Evolutionary conservation across 2,329 filamentous ascomycete genomes (phyloP), one percentile per base, ranked within the genome.

Genomic region (Aureobasidium sp.): DNA sequence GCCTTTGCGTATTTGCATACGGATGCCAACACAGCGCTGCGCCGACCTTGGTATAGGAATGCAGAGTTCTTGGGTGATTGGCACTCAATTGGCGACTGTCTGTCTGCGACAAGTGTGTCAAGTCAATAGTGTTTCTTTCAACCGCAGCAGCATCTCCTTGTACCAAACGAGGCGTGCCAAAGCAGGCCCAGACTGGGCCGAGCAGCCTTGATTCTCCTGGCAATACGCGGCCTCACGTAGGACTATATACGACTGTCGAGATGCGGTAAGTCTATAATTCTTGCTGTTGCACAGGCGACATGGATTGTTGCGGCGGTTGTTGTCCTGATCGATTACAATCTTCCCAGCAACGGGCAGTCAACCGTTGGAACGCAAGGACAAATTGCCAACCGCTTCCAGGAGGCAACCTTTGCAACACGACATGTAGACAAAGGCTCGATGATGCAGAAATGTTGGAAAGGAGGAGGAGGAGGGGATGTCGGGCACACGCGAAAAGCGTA

Each of bases 341-440:
- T 48, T 37, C 30, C 14, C n/a, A 39, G 34, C 45, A 49, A 49
- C 45, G 45, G 45, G 45, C 45, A 29, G 45, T 39, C 30, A 10
- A 17, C 29, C 45, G 45, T 49, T 49, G 22, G 17, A 24, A 32
- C 30, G 21, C 22, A 37, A 6, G 17, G 16, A 38, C 24, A 49
- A 30, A 49, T 49, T 49, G 34, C 45, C 34, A 49, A 39, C 45
- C 19, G 45, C 45, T 39, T 48, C 45, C 45, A 49, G 45, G 34
- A 49, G 45, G 25, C 27, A 11, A 11, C 12, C 11, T 22, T 34
- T 16, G 11, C 4, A 3, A 30, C 24, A 10, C 32, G 30, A 37
- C 16, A 10, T 48, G 30, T 37, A 48, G 44, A 48, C 30, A 34
- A 27, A 16, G 21, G 11, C 17, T 24, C 5, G 22, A 38, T n/a